Evolutionary conservation across 345 rosid genomes (phyloP).

Genomic region (Citrus inodora): DNA sequence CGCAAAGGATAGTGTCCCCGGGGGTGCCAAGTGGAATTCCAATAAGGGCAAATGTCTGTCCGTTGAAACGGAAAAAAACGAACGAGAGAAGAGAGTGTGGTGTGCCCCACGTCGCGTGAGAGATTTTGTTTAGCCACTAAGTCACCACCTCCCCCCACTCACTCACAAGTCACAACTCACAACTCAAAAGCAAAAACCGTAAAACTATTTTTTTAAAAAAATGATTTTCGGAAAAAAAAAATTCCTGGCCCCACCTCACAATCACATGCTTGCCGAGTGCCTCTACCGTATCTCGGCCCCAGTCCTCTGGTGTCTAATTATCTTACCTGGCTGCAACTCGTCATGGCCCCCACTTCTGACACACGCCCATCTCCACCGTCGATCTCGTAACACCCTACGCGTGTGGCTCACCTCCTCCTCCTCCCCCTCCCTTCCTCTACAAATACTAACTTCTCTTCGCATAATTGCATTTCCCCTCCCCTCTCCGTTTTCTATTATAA

Average conservation of each 20-base stretch:
- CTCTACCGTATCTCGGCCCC: conserved; percentile 5
- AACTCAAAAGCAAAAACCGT: not conserved
- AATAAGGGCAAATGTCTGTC: conserved; percentile 19
- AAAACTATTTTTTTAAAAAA: not conserved
- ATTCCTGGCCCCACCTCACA: conserved; percentile 3
- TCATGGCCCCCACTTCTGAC: conserved; percentile 22
- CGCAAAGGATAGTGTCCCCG: conserved; percentile 1
- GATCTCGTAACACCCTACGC: not conserved
- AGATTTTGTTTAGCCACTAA: conserved; percentile 13
- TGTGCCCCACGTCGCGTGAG: not conserved
- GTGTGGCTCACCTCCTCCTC: not conserved
- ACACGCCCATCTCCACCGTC: not conserved
- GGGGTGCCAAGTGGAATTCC: conserved; percentile 15
- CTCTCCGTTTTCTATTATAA: not conserved
- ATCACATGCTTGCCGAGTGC: conserved; percentile 40
- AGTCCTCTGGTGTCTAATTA: not conserved
- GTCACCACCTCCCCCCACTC: conserved; percentile 5
- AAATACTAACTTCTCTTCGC: conserved; percentile 20
- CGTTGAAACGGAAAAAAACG: not conserved
- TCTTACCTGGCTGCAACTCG: conserved; percentile 39
- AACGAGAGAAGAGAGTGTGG: not conserved
- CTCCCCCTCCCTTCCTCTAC: conserved; percentile 19
- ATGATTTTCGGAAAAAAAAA: not conserved
- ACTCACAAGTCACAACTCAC: not conserved
- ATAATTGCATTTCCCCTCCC: not conserved